These are phyloP conservation scores for Delphinella strobiligena DNA, from an alignment of 2,329 filamentous ascomycete genomes.

Conservation along the genomic window DNA sequence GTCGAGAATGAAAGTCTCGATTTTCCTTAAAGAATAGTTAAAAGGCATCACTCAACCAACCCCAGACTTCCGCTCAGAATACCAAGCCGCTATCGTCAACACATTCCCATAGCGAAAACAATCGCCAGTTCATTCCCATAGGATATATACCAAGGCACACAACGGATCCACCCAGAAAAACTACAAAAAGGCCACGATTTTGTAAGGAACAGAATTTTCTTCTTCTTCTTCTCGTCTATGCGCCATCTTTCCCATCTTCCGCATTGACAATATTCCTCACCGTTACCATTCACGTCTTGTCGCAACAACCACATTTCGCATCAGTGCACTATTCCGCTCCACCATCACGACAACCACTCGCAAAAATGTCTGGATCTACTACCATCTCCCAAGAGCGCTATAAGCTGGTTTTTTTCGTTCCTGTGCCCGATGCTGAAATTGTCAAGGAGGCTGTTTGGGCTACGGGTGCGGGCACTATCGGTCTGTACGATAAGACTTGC, in stretches of 20 bases:
- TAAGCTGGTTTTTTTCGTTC: constrained; percentile 36
- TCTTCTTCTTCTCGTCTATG: too few relatives aligned
- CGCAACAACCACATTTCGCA: neutral
- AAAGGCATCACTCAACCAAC: neutral
- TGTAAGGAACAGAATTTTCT: too few relatives aligned
- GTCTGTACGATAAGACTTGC: constrained; percentile 31
- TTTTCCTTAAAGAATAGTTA: too few relatives aligned
- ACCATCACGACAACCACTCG: too few relatives aligned
- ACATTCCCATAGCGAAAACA: neutral
- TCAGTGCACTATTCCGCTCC: too few relatives aligned
- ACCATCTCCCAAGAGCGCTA: constrained; percentile 15
- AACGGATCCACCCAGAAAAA: too few relatives aligned
- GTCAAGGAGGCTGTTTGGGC: constrained; percentile 34
- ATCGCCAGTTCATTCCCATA: neutral
- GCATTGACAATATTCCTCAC: neutral
- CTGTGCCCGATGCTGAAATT: constrained; percentile 22
- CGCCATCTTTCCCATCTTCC: too few relatives aligned
- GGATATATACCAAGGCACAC: too few relatives aligned
- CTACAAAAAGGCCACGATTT: too few relatives aligned
- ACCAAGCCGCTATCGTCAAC: neutral
- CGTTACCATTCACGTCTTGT: neutral
- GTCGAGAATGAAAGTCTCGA: too few relatives aligned
- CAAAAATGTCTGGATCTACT: too few relatives aligned
- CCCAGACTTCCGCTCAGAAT: neutral
- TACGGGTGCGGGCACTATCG: constrained; percentile 32